A percentile compares a stretch with the other conserved stretches of the same genome.
phyloP scores from a whole-genome alignment of 1,284 basidiomycete species.

The Ceratobasidium sp. region DNA sequence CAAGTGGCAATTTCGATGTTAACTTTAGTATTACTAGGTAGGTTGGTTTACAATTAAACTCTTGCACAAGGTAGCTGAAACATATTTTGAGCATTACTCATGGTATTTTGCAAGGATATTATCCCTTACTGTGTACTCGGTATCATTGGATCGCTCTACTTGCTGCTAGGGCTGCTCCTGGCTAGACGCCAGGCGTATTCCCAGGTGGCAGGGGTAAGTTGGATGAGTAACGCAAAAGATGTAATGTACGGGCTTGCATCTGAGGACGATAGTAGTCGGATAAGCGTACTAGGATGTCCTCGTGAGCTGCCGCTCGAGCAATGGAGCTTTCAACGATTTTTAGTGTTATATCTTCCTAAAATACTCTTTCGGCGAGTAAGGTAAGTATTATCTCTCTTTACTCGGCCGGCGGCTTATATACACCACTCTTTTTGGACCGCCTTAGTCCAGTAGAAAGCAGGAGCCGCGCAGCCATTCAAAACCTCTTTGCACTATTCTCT shows the following conservation, averaged over 20 bases:
- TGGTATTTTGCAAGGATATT: not conserved
- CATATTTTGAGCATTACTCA: not conserved
- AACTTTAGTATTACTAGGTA: not conserved
- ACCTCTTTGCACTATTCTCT: constrained; percentile 5
- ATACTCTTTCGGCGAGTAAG: constrained; percentile 6
- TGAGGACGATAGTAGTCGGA: not conserved
- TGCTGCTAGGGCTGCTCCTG: not conserved
- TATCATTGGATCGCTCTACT: not conserved
- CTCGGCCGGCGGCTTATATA: too few species aligned
- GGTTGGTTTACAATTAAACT: not conserved
- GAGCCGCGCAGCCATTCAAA: not conserved
- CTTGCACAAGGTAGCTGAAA: too few species aligned
- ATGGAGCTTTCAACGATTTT: not conserved
- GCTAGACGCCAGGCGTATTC: not conserved
- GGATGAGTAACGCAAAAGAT: constrained; percentile 5
- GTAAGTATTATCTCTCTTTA: not conserved
- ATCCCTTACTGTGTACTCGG: not conserved
- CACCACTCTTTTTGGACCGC: not conserved
- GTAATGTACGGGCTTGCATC: not conserved
- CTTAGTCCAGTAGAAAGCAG: not conserved
- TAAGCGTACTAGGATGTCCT: not conserved
- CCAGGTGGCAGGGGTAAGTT: not conserved
- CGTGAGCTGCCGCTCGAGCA: not conserved
- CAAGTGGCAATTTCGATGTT: not conserved
- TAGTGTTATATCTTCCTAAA: not conserved